These are phyloP conservation scores for Mortierella sp. DNA, from an alignment of 371 early-diverging fungal genomes.

Conservation along the genomic window DNA sequence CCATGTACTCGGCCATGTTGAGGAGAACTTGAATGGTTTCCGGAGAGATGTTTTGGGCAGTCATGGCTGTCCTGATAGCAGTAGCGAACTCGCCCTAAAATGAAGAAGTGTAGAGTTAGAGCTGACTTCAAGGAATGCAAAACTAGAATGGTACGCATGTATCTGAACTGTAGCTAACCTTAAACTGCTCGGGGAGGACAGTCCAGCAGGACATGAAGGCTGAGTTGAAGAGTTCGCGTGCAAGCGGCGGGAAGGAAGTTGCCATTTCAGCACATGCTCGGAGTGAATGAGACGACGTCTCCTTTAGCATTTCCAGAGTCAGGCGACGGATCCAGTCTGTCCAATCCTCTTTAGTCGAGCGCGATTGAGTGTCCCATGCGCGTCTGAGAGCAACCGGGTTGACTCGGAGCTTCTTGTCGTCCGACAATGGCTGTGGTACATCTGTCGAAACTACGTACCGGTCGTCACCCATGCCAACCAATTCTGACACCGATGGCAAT, in stretches of 20 bases:
- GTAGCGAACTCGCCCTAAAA: conserved; percentile 84
- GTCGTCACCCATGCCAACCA: conserved; percentile 55
- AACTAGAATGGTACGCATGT: not conserved
- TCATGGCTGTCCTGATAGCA: conserved; percentile 88
- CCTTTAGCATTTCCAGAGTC: conserved; percentile 92
- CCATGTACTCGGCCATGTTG: conserved; percentile 98
- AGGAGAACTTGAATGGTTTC: conserved; percentile 94
- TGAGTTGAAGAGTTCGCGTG: conserved; percentile 95
- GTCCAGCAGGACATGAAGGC: conserved; percentile 99
- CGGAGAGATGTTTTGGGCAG: conserved; percentile 88
- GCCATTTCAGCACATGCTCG: conserved; percentile 93
- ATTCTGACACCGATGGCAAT: conserved; percentile 36
- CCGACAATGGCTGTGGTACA: conserved; percentile 46
- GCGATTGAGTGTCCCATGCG: conserved; percentile 93
- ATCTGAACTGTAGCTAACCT: conserved; percentile 57
- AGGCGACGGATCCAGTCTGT: conserved; percentile 94
- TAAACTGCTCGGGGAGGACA: conserved; percentile 90
- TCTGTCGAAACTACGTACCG: conserved; percentile 49
- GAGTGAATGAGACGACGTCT: conserved; percentile 96
- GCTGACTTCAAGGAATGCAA: not conserved
- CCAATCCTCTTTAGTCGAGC: conserved; percentile 97
- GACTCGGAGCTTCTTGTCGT: conserved; percentile 81
- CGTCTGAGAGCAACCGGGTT: conserved; percentile 90
- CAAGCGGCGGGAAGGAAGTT: conserved; percentile 84
- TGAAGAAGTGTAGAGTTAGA: not conserved